phyloP scores from a whole-genome alignment of 1,284 basidiomycete species.

The Moniliophthora roreri region DNA sequence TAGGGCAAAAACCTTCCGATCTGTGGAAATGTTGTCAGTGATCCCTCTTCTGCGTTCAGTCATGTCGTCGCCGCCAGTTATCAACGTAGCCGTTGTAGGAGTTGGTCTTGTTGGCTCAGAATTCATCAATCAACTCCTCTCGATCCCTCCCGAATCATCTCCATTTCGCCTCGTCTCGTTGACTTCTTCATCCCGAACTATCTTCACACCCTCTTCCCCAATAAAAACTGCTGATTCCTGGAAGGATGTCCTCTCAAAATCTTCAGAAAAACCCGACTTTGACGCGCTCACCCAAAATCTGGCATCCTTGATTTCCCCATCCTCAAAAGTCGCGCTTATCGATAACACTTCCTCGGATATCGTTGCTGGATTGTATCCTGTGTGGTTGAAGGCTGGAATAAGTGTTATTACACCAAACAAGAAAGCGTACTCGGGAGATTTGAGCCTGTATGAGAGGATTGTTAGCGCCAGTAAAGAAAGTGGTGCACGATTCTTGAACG shows the following conservation, averaged over 20 bases:
- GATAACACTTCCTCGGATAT: slow-evolving; percentile 92
- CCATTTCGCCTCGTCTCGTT: slow-evolving; percentile 77
- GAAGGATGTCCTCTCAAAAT: slow-evolving; percentile 45
- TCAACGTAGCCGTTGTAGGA: slow-evolving; percentile 79
- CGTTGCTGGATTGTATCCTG: slow-evolving; percentile 84
- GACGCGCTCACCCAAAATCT: slow-evolving; percentile 46
- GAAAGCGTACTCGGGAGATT: slow-evolving; percentile 88
- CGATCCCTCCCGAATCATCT: slow-evolving; percentile 56
- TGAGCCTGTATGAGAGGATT: slow-evolving; percentile 74
- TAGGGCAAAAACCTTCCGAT: too few relatives aligned
- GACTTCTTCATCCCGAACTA: slow-evolving; percentile 72
- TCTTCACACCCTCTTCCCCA: slow-evolving; percentile 51
- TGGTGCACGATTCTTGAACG: slow-evolving; percentile 79
- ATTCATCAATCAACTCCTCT: slow-evolving; percentile 77
- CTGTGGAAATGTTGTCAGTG: background rate
- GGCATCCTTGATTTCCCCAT: slow-evolving; percentile 40
- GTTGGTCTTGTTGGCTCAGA: slow-evolving; percentile 88
- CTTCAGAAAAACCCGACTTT: slow-evolving; percentile 44
- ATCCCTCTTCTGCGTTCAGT: background rate
- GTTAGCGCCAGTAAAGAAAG: slow-evolving; percentile 51
- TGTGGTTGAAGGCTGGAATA: slow-evolving; percentile 78
- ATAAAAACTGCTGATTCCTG: slow-evolving; percentile 37
- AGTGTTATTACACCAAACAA: slow-evolving; percentile 97
- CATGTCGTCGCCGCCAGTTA: slow-evolving; percentile 7
- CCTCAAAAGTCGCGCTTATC: slow-evolving; percentile 75